Evolutionary conservation across 352 stramenopile genomes (phyloP).

Genomic region (Discostella stelligera): DNA sequence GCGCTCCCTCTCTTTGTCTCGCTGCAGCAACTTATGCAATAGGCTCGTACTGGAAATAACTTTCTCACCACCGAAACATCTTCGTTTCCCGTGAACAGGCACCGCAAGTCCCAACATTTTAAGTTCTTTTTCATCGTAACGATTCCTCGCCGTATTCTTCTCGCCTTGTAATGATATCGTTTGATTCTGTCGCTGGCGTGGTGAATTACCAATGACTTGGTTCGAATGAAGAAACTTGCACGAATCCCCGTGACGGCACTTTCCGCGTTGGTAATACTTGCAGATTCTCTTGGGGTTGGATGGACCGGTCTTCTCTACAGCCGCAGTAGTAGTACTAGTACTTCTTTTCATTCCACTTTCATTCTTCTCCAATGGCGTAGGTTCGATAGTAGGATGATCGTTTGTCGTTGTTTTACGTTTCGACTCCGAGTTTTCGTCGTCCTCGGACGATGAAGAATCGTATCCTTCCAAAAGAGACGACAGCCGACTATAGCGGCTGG

Average conservation of each 20-base stretch:
- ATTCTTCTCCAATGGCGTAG: background rate
- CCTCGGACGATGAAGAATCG: slow-evolving; percentile 64
- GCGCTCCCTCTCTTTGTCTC: slow-evolving; percentile 70
- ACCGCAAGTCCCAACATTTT: slow-evolving; percentile 26
- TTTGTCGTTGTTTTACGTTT: background rate
- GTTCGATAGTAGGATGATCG: background rate
- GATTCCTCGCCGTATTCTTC: slow-evolving; percentile 40
- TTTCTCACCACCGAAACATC: slow-evolving; percentile 11
- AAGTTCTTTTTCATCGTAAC: slow-evolving; percentile 29
- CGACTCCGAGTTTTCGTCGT: slow-evolving; percentile 31
- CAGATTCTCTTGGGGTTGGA: slow-evolving; percentile 28
- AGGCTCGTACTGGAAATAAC: slow-evolving; percentile 48
- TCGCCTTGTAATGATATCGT: slow-evolving; percentile 36
- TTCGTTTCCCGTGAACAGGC: slow-evolving; percentile 9
- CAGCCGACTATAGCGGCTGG: slow-evolving; percentile 23
- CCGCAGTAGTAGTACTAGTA: background rate
- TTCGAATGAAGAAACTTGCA: slow-evolving; percentile 55
- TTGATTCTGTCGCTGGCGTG: slow-evolving; percentile 15
- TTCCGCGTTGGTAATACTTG: slow-evolving; percentile 43
- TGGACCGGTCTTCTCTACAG: background rate
- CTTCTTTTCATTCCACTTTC: background rate
- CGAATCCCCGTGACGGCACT: slow-evolving; percentile 45
- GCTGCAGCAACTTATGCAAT: slow-evolving; percentile 71
- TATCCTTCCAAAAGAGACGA: slow-evolving; percentile 72
- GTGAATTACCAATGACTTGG: background rate